Evolutionary conservation across 257 asterid genomes (phyloP).

Genomic region (Haberlea rhodopensis): DNA sequence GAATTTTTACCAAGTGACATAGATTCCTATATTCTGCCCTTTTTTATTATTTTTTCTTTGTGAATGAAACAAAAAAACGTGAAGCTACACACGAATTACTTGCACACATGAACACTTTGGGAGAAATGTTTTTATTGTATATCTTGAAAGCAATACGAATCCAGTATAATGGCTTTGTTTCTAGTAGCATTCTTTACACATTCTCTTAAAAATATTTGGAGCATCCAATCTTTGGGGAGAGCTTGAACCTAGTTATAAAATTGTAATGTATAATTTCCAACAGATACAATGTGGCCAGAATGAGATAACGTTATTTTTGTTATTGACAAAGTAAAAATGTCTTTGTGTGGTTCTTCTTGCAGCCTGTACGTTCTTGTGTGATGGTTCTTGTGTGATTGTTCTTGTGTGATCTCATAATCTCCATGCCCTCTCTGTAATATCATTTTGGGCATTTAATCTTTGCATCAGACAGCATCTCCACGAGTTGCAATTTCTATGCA

Average conservation of each 20-base stretch:
- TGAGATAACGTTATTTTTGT: not conserved
- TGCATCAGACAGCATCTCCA: constrained; percentile 8
- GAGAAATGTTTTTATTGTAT: constrained; percentile 4
- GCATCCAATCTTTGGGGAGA: not conserved
- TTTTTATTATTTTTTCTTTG: too few species aligned
- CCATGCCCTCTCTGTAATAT: too few species aligned
- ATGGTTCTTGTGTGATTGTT: too few species aligned
- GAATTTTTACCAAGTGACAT: not conserved
- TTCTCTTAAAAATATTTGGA: not conserved
- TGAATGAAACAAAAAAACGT: not conserved
- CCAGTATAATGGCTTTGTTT: not conserved
- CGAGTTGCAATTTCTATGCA: not conserved
- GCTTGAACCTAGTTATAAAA: not conserved
- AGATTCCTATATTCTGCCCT: not conserved
- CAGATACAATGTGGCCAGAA: not conserved
- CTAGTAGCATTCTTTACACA: not conserved
- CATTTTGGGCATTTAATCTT: not conserved
- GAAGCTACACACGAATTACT: not conserved
- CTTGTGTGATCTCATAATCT: too few species aligned
- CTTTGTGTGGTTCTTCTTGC: not conserved
- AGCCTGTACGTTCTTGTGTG: too few species aligned
- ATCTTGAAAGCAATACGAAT: not conserved
- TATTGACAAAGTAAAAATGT: not conserved
- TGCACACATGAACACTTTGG: not conserved
- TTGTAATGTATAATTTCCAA: not conserved